These are phyloP conservation scores for Candida frijolesensis DNA, from an alignment of 1,139 yeast species.

Conservation along the genomic window DNA sequence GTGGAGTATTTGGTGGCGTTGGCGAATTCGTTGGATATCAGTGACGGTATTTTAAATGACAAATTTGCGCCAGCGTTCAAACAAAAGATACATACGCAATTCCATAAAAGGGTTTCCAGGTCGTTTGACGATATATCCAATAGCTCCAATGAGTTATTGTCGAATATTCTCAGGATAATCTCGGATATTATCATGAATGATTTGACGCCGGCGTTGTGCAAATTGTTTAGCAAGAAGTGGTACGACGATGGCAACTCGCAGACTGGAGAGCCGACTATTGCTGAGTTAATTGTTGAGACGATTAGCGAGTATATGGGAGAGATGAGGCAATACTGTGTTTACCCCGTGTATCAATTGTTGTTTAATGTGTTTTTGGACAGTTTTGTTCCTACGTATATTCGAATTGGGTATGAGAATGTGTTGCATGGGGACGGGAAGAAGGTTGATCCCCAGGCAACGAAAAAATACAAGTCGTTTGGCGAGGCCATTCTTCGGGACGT, in stretches of 20 bases:
- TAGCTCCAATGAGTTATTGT: conserved; percentile 78
- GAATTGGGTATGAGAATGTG: conserved; percentile 48
- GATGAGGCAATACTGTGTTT: conserved; percentile 50
- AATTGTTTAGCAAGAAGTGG: conserved; percentile 45
- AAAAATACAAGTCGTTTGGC: conserved; percentile 42
- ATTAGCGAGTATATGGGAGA: conserved; percentile 76
- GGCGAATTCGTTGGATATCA: conserved; percentile 82
- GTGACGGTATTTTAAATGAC: conserved; percentile 79
- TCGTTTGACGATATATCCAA: conserved; percentile 66
- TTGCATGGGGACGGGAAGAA: conserved; percentile 54
- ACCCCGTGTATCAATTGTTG: conserved; percentile 49
- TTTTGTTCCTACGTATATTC: conserved; percentile 47
- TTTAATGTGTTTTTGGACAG: conserved; percentile 45
- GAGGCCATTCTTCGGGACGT: conserved; percentile 61
- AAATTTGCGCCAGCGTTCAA: conserved; percentile 69
- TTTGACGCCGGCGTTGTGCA: conserved; percentile 46
- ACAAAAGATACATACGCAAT: conserved; percentile 65
- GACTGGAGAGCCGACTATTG: conserved; percentile 42
- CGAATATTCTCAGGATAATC: conserved; percentile 64
- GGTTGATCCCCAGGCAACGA: conserved; percentile 59
- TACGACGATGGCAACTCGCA: conserved; percentile 47
- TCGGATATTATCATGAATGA: conserved; percentile 75
- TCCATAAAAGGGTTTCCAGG: conserved; percentile 56
- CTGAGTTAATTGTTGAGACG: conserved; percentile 62
- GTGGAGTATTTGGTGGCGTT: conserved; percentile 81